These are phyloP conservation scores for Diphasiastrum complanatum DNA, from an alignment of 83 land plant genomes.

Conservation along the genomic window DNA sequence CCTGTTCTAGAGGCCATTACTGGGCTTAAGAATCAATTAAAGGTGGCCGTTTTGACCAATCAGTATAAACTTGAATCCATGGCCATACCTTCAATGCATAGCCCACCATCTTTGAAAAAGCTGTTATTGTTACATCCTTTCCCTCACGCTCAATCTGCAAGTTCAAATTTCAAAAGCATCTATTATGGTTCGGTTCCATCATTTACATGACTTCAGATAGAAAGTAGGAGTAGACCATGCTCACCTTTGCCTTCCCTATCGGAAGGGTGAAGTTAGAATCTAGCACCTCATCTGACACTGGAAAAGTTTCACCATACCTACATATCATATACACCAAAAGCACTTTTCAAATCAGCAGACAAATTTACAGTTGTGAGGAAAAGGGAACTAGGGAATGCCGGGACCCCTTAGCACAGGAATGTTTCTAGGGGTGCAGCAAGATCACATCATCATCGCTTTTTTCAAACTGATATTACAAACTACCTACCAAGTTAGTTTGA, in stretches of 20 bases:
- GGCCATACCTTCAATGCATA: conserved; percentile 66
- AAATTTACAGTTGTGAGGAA: neutral
- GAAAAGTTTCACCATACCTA: conserved; percentile 94
- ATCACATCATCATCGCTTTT: too few relatives aligned
- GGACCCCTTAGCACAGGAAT: too few relatives aligned
- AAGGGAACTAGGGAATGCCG: too few relatives aligned
- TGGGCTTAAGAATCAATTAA: too few relatives aligned
- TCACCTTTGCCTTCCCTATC: conserved; percentile 95
- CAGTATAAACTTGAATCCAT: neutral
- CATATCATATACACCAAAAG: neutral
- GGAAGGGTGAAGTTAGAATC: conserved; percentile 91
- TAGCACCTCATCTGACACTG: conserved; percentile 79
- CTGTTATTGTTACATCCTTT: conserved; percentile 83
- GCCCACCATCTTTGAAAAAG: conserved; percentile 98
- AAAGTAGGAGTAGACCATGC: too few relatives aligned
- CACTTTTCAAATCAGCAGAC: neutral
- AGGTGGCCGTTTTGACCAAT: too few relatives aligned
- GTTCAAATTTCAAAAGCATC: neutral
- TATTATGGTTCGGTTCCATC: neutral
- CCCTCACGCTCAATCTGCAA: conserved; percentile 82
- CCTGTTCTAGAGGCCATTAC: too few relatives aligned
- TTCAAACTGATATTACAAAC: too few relatives aligned
- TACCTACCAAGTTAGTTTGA: too few relatives aligned
- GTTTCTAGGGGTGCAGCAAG: too few relatives aligned
- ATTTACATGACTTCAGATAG: too few relatives aligned